These are phyloP conservation scores for Metarhizium guizhouense DNA, from an alignment of 2,329 filamentous ascomycete species.

Conservation along the genomic window DNA sequence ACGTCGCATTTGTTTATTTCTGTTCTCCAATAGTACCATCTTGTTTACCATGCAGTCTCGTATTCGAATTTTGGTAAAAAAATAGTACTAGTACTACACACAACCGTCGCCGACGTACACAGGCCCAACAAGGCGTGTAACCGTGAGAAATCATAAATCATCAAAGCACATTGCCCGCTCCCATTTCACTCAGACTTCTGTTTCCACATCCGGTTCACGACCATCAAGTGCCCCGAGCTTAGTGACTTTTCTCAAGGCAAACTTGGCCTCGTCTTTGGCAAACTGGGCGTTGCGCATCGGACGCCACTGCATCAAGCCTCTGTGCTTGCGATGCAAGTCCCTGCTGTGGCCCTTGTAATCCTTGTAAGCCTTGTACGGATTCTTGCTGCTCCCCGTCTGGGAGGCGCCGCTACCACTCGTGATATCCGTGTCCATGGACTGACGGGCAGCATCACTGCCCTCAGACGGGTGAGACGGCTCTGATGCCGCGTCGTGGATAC, in stretches of 20 bases:
- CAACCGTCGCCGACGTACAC: no score
- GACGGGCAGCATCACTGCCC: slow-evolving; percentile 17
- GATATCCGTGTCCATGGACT: slow-evolving; percentile 31
- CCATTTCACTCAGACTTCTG: slow-evolving; percentile 43
- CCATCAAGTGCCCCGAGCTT: slow-evolving; percentile 71
- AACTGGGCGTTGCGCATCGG: slow-evolving; percentile 80
- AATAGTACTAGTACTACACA: no score
- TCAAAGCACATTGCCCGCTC: neutral
- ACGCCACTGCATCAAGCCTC: slow-evolving; percentile 92
- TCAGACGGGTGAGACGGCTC: slow-evolving; percentile 19
- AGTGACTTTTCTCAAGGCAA: slow-evolving; percentile 65
- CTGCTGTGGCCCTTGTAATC: slow-evolving; percentile 60
- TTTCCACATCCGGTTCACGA: slow-evolving; percentile 81
- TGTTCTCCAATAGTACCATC: no score
- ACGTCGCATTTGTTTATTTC: no score
- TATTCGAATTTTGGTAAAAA: neutral
- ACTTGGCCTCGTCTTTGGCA: slow-evolving; percentile 79
- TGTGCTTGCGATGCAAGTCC: slow-evolving; percentile 74
- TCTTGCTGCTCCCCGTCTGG: slow-evolving; percentile 31
- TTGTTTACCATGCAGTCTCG: neutral
- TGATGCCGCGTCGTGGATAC: slow-evolving; percentile 46
- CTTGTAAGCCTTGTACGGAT: slow-evolving; percentile 49
- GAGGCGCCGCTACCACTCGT: slow-evolving; percentile 23
- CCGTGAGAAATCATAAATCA: neutral
- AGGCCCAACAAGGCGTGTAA: neutral